Conservation (phyloP, 345 rosid genomes). For the Aquilaria yunnanensis region DNA sequence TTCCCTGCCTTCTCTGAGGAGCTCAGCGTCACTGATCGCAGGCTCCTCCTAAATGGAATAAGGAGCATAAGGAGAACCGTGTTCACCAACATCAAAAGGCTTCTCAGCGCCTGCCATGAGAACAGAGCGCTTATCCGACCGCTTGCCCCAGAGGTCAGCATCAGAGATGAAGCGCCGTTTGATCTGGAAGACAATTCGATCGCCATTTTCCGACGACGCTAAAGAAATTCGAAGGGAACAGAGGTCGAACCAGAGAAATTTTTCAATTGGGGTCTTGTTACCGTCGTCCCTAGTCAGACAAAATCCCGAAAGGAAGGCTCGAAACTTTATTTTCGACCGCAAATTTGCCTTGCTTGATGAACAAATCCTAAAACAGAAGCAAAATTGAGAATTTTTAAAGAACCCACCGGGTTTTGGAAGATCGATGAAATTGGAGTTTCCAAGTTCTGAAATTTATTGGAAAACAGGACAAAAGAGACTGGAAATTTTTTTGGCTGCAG, state of each 20-base stretch:
- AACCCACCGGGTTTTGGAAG: too few species aligned
- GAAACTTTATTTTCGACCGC: not conserved
- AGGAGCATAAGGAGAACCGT: conserved; percentile 47
- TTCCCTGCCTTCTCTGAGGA: conserved; percentile 25
- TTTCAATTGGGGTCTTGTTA: not conserved
- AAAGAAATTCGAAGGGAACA: too few species aligned
- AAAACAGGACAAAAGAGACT: too few species aligned
- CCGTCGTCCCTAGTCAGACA: conserved; percentile 6
- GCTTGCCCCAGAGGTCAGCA: conserved; percentile 84
- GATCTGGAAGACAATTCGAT: conserved; percentile 21
- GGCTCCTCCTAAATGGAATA: conserved; percentile 46
- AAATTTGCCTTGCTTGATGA: too few species aligned
- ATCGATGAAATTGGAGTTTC: too few species aligned
- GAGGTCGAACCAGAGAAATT: not conserved
- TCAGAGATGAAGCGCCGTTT: conserved; percentile 33
- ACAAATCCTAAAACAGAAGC: too few species aligned
- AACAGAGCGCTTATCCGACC: conserved; percentile 66
- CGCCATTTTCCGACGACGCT: conserved; percentile 19
- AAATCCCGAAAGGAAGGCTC: conserved; percentile 3
- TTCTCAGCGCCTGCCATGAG: conserved; percentile 41
- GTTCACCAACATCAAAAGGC: conserved; percentile 29
- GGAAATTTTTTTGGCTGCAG: too few species aligned
- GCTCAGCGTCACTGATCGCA: conserved; percentile 16
- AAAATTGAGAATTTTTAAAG: too few species aligned
- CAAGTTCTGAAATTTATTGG: too few species aligned